These are phyloP conservation scores for Talaromyces wortmannii DNA, from an alignment of 495 filamentous ascomycete genomes.

Conservation along the genomic window DNA sequence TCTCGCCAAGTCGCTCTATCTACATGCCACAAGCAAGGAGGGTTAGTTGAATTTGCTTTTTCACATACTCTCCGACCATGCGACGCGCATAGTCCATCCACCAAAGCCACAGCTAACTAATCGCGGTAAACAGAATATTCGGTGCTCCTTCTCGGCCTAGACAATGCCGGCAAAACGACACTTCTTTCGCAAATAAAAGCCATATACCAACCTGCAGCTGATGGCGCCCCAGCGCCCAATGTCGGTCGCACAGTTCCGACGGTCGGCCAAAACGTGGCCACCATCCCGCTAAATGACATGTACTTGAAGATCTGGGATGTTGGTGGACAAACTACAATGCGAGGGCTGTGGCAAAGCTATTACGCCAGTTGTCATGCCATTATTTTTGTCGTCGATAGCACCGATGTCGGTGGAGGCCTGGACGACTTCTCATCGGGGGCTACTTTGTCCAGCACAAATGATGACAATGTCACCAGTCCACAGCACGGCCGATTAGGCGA, in stretches of 20 bases:
- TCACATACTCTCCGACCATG: background rate
- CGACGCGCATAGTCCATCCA: background rate
- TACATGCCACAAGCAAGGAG: constrained; percentile 92
- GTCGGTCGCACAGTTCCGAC: constrained; percentile 79
- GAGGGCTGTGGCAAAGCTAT: constrained; percentile 92
- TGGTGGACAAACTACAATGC: constrained; percentile 82
- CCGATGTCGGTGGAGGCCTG: constrained; percentile 78
- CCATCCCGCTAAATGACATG: constrained; percentile 80
- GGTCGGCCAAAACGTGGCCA: constrained; percentile 93
- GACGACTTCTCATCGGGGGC: constrained; percentile 31
- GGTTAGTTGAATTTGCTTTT: constrained; percentile 34
- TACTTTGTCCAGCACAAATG: constrained; percentile 3
- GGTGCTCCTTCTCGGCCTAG: constrained; percentile 90
- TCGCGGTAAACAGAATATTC: constrained; percentile 68
- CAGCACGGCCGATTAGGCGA: constrained; percentile 70
- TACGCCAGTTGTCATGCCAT: constrained; percentile 92
- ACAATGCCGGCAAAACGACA: constrained; percentile 98
- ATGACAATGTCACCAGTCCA: constrained; percentile 2
- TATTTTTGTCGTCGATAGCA: constrained; percentile 92
- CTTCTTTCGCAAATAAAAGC: constrained; percentile 94
- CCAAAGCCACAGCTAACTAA: background rate
- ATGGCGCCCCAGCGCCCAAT: constrained; percentile 45
- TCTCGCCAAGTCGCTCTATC: constrained; percentile 88
- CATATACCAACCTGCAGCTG: constrained; percentile 61
- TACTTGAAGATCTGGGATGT: constrained; percentile 99